These are phyloP conservation scores for Globisporangium nunn DNA, from an alignment of 352 stramenopile genomes.

Conservation along the genomic window DNA sequence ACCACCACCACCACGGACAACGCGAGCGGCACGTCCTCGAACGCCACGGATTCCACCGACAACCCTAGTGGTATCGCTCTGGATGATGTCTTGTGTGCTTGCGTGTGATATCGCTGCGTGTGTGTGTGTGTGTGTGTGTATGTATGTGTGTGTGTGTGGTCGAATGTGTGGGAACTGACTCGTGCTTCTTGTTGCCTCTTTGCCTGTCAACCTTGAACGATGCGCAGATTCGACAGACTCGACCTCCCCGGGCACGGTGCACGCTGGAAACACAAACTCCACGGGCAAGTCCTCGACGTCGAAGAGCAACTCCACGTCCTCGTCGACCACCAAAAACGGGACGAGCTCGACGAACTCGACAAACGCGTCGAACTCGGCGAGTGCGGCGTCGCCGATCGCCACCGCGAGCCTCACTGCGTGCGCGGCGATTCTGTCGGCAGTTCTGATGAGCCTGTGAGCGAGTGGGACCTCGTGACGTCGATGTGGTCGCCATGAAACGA, in stretches of 20 bases:
- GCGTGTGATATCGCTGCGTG: too few relatives aligned
- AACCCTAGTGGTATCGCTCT: too few relatives aligned
- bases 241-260: conserved; percentile 14
- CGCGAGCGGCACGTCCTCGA: conserved; percentile 4
- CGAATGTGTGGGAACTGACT: background rate
- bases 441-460: conserved; percentile 33
- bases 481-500: background rate
- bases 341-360: conserved; percentile 14
- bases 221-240: conserved; percentile 4
- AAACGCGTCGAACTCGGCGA: conserved; percentile 2
- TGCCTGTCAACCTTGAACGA: background rate
- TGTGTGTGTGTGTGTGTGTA: too few relatives aligned
- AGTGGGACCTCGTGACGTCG: too few relatives aligned
- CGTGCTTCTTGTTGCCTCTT: background rate
- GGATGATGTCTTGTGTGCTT: too few relatives aligned
- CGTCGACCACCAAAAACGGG: conserved; percentile 6
- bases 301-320: conserved; percentile 15
- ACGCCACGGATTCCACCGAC: conserved; percentile 7
- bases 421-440: conserved; percentile 25
- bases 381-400: conserved; percentile 19
- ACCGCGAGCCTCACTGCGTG: conserved; percentile 23
- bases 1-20: conserved; percentile 11
- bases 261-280: conserved; percentile 10
- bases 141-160: background rate
- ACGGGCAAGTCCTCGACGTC: conserved; percentile 7